A percentile compares a stretch with the other conserved stretches of the same genome.
phyloP scores from a whole-genome alignment of 306 rosid genomes.

The Cicer bijugum region DNA sequence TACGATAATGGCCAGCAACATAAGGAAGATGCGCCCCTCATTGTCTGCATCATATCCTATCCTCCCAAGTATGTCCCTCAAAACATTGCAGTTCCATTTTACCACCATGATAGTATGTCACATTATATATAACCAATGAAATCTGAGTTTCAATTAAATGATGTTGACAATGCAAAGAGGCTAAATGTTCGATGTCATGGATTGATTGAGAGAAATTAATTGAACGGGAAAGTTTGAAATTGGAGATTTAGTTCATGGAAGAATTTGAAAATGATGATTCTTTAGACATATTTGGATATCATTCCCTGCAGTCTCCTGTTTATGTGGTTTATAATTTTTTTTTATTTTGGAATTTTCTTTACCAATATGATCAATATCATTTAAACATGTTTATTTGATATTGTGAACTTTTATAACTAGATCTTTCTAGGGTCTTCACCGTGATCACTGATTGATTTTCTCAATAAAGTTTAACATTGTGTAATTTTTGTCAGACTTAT shows the following conservation, averaged over 20 bases:
- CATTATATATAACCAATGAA: conserved; percentile 19
- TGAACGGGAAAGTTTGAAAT: conserved; percentile 9
- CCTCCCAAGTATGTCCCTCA: background rate
- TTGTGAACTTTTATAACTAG: conserved; percentile 15
- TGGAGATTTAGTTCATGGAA: conserved; percentile 36
- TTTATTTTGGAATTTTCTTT: background rate
- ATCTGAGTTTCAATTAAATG: conserved; percentile 32
- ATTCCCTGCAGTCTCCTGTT: conserved; percentile 14
- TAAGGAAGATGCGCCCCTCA: background rate
- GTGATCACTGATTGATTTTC: conserved; percentile 14
- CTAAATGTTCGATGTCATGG: conserved; percentile 30
- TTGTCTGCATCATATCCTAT: conserved; percentile 12
- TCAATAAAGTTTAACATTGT: background rate
- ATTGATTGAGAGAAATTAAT: conserved; percentile 32
- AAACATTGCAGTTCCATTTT: conserved; percentile 12
- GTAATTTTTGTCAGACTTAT: background rate
- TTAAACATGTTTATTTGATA: conserved; percentile 3
- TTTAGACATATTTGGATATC: conserved; percentile 25
- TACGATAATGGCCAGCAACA: background rate
- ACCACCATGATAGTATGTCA: conserved; percentile 10
- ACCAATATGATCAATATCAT: background rate
- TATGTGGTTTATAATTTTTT: conserved; percentile 24
- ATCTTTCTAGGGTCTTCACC: conserved; percentile 29
- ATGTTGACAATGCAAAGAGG: background rate
- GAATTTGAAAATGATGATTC: conserved; percentile 32